Percentiles rank a stretch among this genome's conserved stretches.
These are phyloP conservation scores for Hondaea fermentalgiana DNA, from an alignment of 108 stramenopile genomes.

Conservation along the genomic window DNA sequence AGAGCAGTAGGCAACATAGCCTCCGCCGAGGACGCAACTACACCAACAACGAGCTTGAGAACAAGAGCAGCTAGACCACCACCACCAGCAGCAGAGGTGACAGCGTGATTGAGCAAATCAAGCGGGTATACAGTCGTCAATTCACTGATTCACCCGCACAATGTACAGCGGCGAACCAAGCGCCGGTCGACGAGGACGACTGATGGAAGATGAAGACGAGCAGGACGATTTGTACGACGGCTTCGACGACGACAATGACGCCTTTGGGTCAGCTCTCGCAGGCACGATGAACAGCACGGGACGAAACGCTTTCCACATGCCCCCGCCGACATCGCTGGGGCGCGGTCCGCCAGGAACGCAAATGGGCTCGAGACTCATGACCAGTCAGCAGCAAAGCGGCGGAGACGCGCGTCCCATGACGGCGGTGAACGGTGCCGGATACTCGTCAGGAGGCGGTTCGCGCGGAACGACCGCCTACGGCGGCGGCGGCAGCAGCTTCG, in stretches of 20 bases:
- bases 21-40: too few species aligned
- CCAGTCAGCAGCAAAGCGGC: conserved; percentile 19
- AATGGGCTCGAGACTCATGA: conserved; percentile 14
- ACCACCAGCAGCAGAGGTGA: too few species aligned
- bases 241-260: not conserved
- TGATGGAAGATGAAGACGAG: not conserved
- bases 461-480: not conserved
- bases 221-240: conserved; percentile 4
- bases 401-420: conserved; percentile 55
- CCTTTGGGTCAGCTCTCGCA: not conserved
- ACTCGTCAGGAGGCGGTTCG: conserved; percentile 27
- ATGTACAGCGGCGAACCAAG: not conserved
- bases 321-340: not conserved
- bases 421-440: conserved; percentile 54
- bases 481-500: conserved; percentile 23
- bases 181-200: not conserved
- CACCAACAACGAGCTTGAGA: too few species aligned
- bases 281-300: not conserved
- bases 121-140: not conserved
- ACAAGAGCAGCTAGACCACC: too few species aligned
- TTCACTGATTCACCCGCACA: not conserved
- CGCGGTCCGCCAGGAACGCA: conserved; percentile 7
- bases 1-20: too few species aligned
- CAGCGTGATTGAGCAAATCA: too few species aligned
- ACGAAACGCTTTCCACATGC: not conserved